phyloP scores from a whole-genome alignment of 2,329 filamentous ascomycete species.

The Lizonia empirigonia region DNA sequence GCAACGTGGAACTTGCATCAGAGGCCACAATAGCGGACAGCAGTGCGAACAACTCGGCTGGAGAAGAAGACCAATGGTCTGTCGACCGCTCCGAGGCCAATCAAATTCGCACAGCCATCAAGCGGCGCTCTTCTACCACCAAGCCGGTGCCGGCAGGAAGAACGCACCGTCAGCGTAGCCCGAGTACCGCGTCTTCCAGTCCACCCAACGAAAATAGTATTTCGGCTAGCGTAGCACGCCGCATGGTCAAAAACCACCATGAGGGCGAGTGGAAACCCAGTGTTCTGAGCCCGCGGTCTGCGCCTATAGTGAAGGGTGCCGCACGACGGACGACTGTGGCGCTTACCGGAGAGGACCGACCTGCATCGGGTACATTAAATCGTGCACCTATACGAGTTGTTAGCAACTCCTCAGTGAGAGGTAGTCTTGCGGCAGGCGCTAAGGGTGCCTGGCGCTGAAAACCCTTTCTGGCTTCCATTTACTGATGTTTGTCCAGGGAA shows the following conservation, averaged over 20 bases:
- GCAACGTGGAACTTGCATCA: conserved; percentile 54
- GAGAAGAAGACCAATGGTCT: conserved; percentile 59
- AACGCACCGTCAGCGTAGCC: conserved; percentile 61
- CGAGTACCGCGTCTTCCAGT: conserved; percentile 55
- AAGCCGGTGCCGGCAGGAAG: conserved; percentile 49
- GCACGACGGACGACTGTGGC: conserved; percentile 47
- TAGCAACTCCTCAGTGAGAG: conserved; percentile 39
- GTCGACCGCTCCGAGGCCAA: conserved; percentile 58
- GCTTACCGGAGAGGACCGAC: conserved; percentile 37
- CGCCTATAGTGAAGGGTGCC: conserved; percentile 63
- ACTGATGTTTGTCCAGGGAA: conserved; percentile 11
- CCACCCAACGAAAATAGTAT: conserved; percentile 64
- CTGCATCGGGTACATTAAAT: conserved; percentile 33
- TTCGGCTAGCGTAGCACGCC: conserved; percentile 67
- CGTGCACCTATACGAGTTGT: conserved; percentile 42
- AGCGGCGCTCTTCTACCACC: conserved; percentile 56
- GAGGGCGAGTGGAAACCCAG: conserved; percentile 60
- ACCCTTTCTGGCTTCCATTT: not conserved
- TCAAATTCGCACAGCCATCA: conserved; percentile 62
- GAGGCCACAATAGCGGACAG: conserved; percentile 38
- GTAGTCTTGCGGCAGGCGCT: conserved; percentile 37
- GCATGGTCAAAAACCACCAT: conserved; percentile 68
- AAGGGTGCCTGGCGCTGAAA: conserved; percentile 45
- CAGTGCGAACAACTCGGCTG: conserved; percentile 45
- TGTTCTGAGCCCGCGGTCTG: conserved; percentile 66